Evolutionary conservation across 192 early-diverging fungal genomes (phyloP), one percentile per base, ranked within the genome.

Genomic region (Podila horticola): DNA sequence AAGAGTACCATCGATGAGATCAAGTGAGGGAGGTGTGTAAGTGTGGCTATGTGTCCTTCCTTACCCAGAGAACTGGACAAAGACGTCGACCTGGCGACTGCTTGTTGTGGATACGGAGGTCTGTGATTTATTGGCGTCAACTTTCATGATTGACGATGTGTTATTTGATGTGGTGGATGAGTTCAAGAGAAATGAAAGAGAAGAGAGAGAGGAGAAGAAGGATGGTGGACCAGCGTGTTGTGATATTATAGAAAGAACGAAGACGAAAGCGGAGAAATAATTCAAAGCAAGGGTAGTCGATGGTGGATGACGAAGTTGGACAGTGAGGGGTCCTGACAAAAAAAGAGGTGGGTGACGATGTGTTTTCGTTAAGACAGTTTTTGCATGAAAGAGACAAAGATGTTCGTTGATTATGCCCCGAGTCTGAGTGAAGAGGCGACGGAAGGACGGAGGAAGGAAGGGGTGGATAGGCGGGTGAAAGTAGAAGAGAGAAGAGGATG

Each of bases 51-150:
- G n/a, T 55, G 22, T 55, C 17, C 11, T 3, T 55, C 9, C 48
- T 33, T 75, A 75, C 41, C 76, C 76, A 26, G 76, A 79, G 60
- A 79, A 79, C 52, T 79, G 76, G 36, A 79, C 70, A 72, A 79
- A 79, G 50, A 79, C 38, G 28, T 79, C 76, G 29, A 79, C 76
- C 24, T 79, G 70, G 5, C 76, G 76, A 41, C 70, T 79, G 66
- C 65, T 72, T 29, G 60, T 50, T 11, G 58, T 36, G 12, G 65
- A 79, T 5, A 62, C 65, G 5, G 76, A 72, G 1, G 31, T 10
- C 38, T 79, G 64, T 2, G 76, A 72, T 24, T 67, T 67, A 55
- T 67, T 79, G 50, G 62, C 61, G 61, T 79, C 65, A 51, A 49
- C 17, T 59, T 79, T 79, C 76, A 79, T 79, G 48, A 30, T 59